Base-by-base conservation (phyloP, 805 yeast genomes). In the Kodamaea restingae region DNA sequence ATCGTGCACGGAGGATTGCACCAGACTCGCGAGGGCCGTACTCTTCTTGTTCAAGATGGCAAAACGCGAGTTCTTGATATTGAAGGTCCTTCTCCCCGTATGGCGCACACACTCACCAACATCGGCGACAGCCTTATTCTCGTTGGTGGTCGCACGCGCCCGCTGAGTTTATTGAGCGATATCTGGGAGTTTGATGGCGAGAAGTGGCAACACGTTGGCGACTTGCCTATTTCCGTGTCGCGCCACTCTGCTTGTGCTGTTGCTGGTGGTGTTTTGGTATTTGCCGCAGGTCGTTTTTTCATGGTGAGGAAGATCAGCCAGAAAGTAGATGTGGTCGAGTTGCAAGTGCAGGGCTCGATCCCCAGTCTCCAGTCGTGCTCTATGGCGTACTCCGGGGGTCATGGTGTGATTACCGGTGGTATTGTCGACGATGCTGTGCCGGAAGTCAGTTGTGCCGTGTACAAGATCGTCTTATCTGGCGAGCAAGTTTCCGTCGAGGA, bases 91-190 rank as follows among this genome's bases (percentile, higher is more conserved):
- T 41, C 56, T 0, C 65, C 77, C 7, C 65, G 90, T 41, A 73
- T 79, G 76, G 71, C 82, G 43, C 90, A 84, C 49, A 64, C 80
- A 0, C 47, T 78, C 24, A 68, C 75, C 0, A 39, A 51, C 0
- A 27, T 74, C 1, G 48, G 42, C 2, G 47, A 54, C 10, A 52
- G 54, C 1, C 52, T 49, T 0, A 31, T 63, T 2, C 44, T 82
- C 3, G 59, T 76, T 24, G 95, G 93, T 2, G 95, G 95, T 3
- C 69, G 95, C 44, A 59, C 71, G 2, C 69, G 78, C 1, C 95
- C 95, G 0, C 70, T 73, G 2, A 54, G 56, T 7, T 60, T 66
- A 0, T 53, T 75, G 27, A 39, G 39, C 4, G 71, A 67, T 40
- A 58, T 60, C 0, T 63, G 63, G 54, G 40, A 41, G 21, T 46